Evolutionary conservation across 495 filamentous ascomycete species (phyloP).

Genomic region (Penicillium bovifimosum): DNA sequence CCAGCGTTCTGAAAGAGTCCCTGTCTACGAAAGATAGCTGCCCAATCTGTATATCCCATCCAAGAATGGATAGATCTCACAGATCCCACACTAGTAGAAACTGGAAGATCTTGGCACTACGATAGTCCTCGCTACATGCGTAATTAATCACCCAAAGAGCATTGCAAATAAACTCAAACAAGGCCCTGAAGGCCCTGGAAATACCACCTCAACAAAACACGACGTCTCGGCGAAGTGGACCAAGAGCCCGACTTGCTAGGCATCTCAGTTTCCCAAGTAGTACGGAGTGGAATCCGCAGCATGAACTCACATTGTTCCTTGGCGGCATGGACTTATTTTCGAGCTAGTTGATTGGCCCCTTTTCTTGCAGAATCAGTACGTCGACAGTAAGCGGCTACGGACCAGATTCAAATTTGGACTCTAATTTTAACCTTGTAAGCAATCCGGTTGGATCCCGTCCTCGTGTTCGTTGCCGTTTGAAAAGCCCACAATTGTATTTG

Average conservation of each 20-base stretch:
- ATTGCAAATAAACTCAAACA: background rate
- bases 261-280: background rate
- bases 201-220: background rate
- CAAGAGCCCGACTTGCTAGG: background rate
- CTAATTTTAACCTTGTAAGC: background rate
- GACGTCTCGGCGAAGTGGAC: background rate
- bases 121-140: constrained; percentile 5
- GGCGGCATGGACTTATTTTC: constrained; percentile 9
- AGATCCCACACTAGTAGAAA: constrained; percentile 7
- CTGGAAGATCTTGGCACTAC: background rate
- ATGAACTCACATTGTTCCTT: background rate
- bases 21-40: background rate
- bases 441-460: background rate
- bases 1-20: background rate
- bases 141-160: constrained; percentile 1
- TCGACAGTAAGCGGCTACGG: background rate
- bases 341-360: background rate
- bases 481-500: too few species aligned
- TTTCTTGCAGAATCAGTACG: background rate
- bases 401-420: background rate
- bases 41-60: background rate
- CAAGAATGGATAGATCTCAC: constrained; percentile 10
- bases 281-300: background rate
- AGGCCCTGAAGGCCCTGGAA: too few species aligned
- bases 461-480: background rate